Evolutionary conservation across 2,329 filamentous ascomycete genomes (phyloP), one percentile per base, ranked within the genome.

Genomic region (Emmonsia crescens): DNA sequence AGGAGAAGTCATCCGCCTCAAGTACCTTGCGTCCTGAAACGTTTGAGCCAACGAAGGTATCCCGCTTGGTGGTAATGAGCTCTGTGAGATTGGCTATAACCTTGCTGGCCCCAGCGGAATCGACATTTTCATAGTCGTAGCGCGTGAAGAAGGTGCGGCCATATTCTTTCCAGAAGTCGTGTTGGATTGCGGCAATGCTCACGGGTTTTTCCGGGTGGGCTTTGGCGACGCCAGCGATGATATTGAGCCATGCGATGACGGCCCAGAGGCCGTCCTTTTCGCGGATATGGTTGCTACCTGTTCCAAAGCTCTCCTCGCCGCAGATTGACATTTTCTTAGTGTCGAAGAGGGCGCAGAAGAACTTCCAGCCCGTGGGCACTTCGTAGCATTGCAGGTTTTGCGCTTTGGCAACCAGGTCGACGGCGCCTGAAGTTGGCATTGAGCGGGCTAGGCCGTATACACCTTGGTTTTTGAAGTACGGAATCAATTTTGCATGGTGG

Each of bases 241-340:
- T 96, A 82, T 99, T 99, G 70, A 99, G 80, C 94, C 94, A 99
- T 38, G 94, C 94, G 60, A 96, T 89, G 65, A 99, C 85, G 64
- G 94, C 94, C 94, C 94, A 99, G 49, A 99, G 84, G 65, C 94
- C 94, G 72, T 99, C 94, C 84, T 99, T 99, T 81, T 99, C 94
- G 69, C 94, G 91, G 73, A 99, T 96, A 78, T 99, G 94, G 81
- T 99, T 96, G 77, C 89, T 96, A 46, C 94, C 94, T 12, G 94
- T 99, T 68, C 94, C 94, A 76, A 99, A 99, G 66, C 89, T 94
- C 83, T 99, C 94, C 79, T 99, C 94, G 63, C 94, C 94, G 73
- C 94, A 99, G 75, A 99, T 99, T 72, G 94, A 96, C 73, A 96
- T 88, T 83, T 96, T 96, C 78, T 96, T 82, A 67, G 90, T 88